Base-by-base conservation (phyloP, 2,329 filamentous ascomycete species). In the Colletotrichum sp. region DNA sequence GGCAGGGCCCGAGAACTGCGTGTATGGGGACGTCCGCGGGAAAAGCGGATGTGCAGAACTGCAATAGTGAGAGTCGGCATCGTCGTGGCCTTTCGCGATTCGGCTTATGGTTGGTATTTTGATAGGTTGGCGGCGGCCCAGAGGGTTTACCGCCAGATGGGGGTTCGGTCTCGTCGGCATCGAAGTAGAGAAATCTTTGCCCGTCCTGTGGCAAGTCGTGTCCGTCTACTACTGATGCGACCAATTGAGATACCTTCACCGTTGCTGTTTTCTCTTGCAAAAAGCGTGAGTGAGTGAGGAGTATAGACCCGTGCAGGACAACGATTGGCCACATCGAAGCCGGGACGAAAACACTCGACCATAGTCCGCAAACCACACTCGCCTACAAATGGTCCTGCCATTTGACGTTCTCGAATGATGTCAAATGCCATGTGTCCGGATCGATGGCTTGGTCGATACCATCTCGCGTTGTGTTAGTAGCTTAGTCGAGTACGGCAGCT, bases 111-210 rank as follows among this genome's bases (percentile, higher is more conserved):
- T 6, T 44, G 39, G 0, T 18, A 3, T 44, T 3, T 3, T 44
- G 9, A 10, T 44, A 44, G 39, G 9, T 44, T n/a, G 39, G 18
- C 39, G 15, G 34, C 34, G 16, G 15, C 15, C 36, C 5, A 5
- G 36, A 18, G 36, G 4, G 0, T 39, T 39, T 39, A 39, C 34
- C 34, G 34, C 34, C 34, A 16, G 34, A 39, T 39, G 34, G 34
- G 39, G 39, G n/a, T n/a, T 12, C 39, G 39, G 18, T 44, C 5
- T 44, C 0, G 18, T n/a, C 39, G 39, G 39, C 39, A 44, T 2
- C 5, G 0, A 1, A 10, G 39, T 2, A n/a, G 18, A n/a, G 5
- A n/a, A 3, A 10, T 0, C 39, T 10, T 44, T 1, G 39, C 3
- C 18, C 36, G 2, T 16, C 4, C 7, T 36, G 34, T 16, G 3